A percentile compares a stretch with the other conserved stretches of the same genome.
Conservation (phyloP, 1,139 yeast species). For the Pichia sp. region DNA sequence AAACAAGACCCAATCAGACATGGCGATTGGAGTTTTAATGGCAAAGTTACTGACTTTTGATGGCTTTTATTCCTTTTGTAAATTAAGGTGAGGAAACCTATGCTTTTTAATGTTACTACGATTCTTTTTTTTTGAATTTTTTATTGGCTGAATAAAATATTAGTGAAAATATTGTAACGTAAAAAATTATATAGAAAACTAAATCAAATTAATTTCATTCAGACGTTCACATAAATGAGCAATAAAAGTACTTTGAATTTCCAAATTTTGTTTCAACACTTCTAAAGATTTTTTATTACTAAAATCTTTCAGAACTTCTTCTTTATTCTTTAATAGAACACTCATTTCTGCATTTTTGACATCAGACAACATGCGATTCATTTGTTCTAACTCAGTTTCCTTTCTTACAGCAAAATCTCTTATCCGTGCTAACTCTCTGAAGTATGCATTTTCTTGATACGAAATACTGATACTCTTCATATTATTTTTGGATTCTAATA, state of each 20-base stretch:
- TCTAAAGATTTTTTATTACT: slow-evolving; percentile 10
- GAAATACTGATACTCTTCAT: slow-evolving; percentile 18
- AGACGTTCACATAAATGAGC: slow-evolving; percentile 15
- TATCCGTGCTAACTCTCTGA: slow-evolving; percentile 22
- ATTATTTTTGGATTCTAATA: slow-evolving; percentile 8
- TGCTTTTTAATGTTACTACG: neutral
- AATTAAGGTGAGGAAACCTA: neutral
- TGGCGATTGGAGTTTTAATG: slow-evolving; percentile 93
- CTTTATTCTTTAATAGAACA: slow-evolving; percentile 4
- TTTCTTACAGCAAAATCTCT: slow-evolving; percentile 15
- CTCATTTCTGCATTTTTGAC: slow-evolving; percentile 17
- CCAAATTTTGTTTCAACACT: slow-evolving; percentile 17
- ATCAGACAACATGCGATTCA: slow-evolving; percentile 12
- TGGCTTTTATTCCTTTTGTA: neutral
- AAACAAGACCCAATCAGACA: slow-evolving; percentile 93
- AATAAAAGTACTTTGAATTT: slow-evolving; percentile 16
- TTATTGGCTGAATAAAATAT: neutral
- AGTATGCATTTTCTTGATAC: slow-evolving; percentile 21
- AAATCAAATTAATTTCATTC: slow-evolving; percentile 5
- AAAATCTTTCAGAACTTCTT: slow-evolving; percentile 5
- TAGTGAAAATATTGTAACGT: neutral
- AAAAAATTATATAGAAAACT: neutral
- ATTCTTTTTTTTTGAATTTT: neutral
- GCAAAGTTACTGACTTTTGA: slow-evolving; percentile 90
- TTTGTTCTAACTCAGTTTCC: slow-evolving; percentile 15